A percentile compares a stretch with the other conserved stretches of the same genome.
phyloP scores from a whole-genome alignment of 345 rosid genomes.

The Populus simonii region DNA sequence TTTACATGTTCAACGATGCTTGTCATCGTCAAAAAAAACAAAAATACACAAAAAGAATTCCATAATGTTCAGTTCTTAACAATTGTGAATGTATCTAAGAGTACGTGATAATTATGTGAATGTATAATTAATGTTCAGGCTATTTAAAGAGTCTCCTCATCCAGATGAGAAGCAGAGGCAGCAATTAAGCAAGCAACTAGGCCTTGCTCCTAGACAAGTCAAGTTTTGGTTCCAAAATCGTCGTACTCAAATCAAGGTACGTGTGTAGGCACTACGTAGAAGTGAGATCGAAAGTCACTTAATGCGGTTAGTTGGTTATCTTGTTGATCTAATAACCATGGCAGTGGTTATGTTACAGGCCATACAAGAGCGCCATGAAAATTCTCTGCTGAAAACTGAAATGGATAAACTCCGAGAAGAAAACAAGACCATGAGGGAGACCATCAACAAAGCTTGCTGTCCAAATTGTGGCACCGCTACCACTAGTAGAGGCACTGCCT shows the following conservation, averaged over 20 bases:
- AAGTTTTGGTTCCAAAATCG: constrained; percentile 99
- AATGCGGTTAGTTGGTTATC: background rate
- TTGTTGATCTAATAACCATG: background rate
- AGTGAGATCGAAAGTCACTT: background rate
- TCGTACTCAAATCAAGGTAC: constrained; percentile 91
- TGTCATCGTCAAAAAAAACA: background rate
- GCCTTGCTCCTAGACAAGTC: constrained; percentile 94
- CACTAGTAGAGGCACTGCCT: constrained; percentile 41
- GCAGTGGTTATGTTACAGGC: constrained; percentile 40
- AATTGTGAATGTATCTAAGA: background rate
- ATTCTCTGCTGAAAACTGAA: constrained; percentile 73
- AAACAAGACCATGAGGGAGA: constrained; percentile 80
- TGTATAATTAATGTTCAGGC: constrained; percentile 34
- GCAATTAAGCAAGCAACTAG: constrained; percentile 84
- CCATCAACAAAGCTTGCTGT: constrained; percentile 71
- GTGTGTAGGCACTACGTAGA: background rate
- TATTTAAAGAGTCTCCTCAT: constrained; percentile 95
- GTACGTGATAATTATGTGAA: background rate
- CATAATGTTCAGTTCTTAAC: background rate
- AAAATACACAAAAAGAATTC: background rate
- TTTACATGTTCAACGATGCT: background rate
- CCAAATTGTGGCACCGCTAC: constrained; percentile 74
- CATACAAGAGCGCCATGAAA: constrained; percentile 95
- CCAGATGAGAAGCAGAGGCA: constrained; percentile 99
- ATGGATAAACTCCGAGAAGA: constrained; percentile 85